These are phyloP conservation scores for Carpinus viminea DNA, from an alignment of 306 rosid species.

Conservation along the genomic window DNA sequence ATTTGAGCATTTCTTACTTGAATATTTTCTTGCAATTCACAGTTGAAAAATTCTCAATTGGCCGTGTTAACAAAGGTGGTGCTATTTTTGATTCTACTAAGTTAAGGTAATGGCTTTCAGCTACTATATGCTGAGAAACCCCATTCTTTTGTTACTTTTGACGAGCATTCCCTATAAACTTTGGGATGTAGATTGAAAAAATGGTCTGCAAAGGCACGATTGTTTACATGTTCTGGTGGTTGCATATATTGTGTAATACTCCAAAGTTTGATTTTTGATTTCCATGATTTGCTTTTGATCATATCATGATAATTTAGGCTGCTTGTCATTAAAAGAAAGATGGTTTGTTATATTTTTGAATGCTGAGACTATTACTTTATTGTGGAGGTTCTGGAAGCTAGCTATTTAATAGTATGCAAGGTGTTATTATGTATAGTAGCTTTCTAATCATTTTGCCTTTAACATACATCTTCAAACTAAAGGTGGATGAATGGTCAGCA, in stretches of 20 bases:
- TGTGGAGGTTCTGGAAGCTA: background rate
- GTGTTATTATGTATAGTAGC: background rate
- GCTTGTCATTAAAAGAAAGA: slow-evolving; percentile 15
- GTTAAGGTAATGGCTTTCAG: slow-evolving; percentile 52
- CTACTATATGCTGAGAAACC: slow-evolving; percentile 11
- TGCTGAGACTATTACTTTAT: slow-evolving; percentile 1
- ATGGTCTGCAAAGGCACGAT: background rate
- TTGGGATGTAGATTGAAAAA: slow-evolving; percentile 11
- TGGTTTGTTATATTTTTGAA: slow-evolving; percentile 4
- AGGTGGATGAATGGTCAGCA: slow-evolving; percentile 99
- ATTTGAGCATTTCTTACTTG: slow-evolving; percentile 22
- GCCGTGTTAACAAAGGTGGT: slow-evolving; percentile 88
- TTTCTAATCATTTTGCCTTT: slow-evolving; percentile 7
- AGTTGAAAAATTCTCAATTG: slow-evolving; percentile 89
- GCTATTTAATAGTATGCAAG: background rate
- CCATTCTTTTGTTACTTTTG: slow-evolving; percentile 1
- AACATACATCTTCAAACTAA: slow-evolving; percentile 16
- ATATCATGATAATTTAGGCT: slow-evolving; percentile 11
- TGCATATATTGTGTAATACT: background rate
- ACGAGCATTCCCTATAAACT: background rate
- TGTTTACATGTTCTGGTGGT: background rate
- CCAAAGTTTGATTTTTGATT: background rate
- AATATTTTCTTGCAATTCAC: slow-evolving; percentile 27
- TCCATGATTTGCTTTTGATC: background rate
- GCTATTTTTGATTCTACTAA: slow-evolving; percentile 83